Evolutionary conservation across 768 basidiomycete species (phyloP).

Genomic region (Lentinula raphanica): DNA sequence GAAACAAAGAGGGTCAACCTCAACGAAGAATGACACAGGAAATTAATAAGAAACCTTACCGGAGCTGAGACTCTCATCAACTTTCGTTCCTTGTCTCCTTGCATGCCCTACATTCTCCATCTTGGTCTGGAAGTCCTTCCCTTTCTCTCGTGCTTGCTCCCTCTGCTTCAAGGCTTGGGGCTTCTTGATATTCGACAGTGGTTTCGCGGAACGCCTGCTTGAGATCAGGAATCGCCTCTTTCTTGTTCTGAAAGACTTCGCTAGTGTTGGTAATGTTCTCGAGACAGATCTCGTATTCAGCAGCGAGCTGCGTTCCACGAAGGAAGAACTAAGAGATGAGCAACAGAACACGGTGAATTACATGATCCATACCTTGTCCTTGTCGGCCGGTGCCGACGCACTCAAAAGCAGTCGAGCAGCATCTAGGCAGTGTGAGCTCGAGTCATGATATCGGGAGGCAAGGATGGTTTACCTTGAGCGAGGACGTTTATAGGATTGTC

Average conservation of each 20-base stretch:
- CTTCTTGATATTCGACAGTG: conserved; percentile 59
- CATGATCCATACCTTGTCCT: conserved; percentile 70
- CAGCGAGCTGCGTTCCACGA: conserved; percentile 83
- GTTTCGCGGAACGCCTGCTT: conserved; percentile 53
- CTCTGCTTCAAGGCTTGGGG: conserved; percentile 72
- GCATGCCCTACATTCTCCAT: conserved; percentile 35
- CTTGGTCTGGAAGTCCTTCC: conserved; percentile 43
- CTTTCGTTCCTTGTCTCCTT: conserved; percentile 31
- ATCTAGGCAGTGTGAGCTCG: conserved; percentile 34
- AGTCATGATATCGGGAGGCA: too few species aligned
- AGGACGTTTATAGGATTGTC: conserved; percentile 95
- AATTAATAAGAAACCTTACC: conserved; percentile 29
- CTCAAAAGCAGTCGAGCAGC: conserved; percentile 79
- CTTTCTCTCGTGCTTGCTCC: conserved; percentile 64
- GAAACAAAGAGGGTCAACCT: neutral
- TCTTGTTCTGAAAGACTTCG: conserved; percentile 64
- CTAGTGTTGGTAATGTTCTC: conserved; percentile 68
- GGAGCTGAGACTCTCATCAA: conserved; percentile 31
- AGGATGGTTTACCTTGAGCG: conserved; percentile 64
- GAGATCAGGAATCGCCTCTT: conserved; percentile 75
- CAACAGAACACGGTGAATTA: neutral
- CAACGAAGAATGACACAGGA: neutral
- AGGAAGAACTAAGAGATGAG: conserved; percentile 81
- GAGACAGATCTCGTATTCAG: conserved; percentile 77
- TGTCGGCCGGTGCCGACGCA: conserved; percentile 72